These are phyloP conservation scores for Takashimella tepidaria DNA, from an alignment of 1,284 basidiomycete species.

Conservation along the genomic window DNA sequence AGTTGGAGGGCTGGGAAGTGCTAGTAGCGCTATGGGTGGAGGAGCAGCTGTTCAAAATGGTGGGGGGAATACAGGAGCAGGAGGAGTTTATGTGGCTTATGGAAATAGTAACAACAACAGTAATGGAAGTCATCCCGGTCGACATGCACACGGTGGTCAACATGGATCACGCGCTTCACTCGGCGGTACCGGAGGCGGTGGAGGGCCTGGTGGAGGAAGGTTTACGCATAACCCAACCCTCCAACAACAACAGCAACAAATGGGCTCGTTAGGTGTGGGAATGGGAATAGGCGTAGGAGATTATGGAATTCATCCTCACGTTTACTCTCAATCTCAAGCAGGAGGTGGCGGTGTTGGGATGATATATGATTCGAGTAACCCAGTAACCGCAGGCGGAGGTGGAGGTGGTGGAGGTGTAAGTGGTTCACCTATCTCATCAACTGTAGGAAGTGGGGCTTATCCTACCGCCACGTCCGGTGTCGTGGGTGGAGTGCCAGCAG, in stretches of 20 bases:
- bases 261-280: not conserved
- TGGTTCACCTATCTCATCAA: too few species aligned
- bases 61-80: not conserved
- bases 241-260: not conserved
- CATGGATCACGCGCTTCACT: not conserved
- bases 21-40: not conserved
- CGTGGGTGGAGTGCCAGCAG: too few species aligned
- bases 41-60: not conserved
- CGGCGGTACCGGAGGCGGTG: not conserved
- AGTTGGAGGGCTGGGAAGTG: too few species aligned
- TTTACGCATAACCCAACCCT: not conserved
- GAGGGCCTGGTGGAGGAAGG: not conserved
- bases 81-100: not conserved
- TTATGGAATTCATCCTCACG: not conserved
- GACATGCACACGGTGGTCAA: not conserved
- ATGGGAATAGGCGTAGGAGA: not conserved
- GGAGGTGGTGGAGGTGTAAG: not conserved
- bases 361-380: not conserved
- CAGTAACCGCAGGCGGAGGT: too few species aligned
- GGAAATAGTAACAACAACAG: not conserved
- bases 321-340: too few species aligned
- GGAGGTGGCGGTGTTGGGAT: too few species aligned
- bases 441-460: too few species aligned
- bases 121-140: not conserved
- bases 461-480: too few species aligned